Evolutionary conservation across 352 stramenopile genomes (phyloP).

Genomic region (Globisporangium paroecandrum): DNA sequence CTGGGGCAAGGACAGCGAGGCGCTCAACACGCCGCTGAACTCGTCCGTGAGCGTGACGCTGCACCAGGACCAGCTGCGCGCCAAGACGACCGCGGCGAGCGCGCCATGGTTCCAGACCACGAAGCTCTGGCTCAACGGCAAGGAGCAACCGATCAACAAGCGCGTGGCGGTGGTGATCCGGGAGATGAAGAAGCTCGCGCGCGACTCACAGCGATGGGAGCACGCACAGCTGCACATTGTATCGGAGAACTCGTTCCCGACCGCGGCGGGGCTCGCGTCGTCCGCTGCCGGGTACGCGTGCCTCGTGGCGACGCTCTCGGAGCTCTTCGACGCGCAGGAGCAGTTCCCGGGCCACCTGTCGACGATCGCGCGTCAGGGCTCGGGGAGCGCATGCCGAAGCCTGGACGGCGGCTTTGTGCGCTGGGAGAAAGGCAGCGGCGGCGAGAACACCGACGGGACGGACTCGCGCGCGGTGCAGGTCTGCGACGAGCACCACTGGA

Average conservation of each 20-base stretch:
- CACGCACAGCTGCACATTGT: constrained; percentile 88
- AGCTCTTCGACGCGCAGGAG: constrained; percentile 89
- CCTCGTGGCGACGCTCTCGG: constrained; percentile 87
- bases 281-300: constrained; percentile 96
- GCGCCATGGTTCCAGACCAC: constrained; percentile 76
- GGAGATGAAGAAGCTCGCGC: constrained; percentile 58
- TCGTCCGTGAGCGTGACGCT: constrained; percentile 96
- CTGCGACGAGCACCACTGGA: constrained; percentile 91
- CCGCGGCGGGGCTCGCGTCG: constrained; percentile 95
- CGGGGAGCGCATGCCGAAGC: constrained; percentile 93
- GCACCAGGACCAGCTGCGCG: constrained; percentile 91
- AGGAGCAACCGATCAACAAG: constrained; percentile 76
- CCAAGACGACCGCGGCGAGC: constrained; percentile 92
- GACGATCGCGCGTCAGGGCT: constrained; percentile 93
- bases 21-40: constrained; percentile 97
- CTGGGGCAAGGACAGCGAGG: constrained; percentile 94
- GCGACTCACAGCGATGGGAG: constrained; percentile 11
- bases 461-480: constrained; percentile 72
- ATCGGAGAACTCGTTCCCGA: constrained; percentile 98
- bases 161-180: constrained; percentile 76
- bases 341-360: constrained; percentile 88
- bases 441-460: constrained; percentile 45
- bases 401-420: constrained; percentile 97
- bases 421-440: constrained; percentile 92
- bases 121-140: constrained; percentile 96